Conservation (phyloP, 495 filamentous ascomycete species). For the Halenospora varia region DNA sequence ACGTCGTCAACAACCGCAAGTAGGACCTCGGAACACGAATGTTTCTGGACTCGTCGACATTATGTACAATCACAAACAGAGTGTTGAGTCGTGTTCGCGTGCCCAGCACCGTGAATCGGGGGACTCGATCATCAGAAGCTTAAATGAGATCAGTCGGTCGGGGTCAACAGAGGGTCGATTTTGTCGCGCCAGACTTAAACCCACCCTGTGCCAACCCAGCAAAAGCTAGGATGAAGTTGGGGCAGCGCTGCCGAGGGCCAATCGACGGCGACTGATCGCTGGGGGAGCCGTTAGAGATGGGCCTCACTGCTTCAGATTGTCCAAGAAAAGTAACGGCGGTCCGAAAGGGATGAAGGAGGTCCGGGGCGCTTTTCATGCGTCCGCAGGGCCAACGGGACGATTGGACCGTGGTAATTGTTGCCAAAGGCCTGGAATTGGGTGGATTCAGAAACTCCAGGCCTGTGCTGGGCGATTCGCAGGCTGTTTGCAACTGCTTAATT, state of each 20-base stretch:
- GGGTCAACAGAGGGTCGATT: background rate
- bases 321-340: background rate
- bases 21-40: background rate
- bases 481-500: no score
- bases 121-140: constrained; percentile 9
- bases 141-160: constrained; percentile 2
- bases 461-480: background rate
- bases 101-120: background rate
- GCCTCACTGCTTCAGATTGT: background rate
- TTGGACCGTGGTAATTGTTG: no score
- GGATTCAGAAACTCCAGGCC: background rate
- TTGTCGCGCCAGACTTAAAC: no score
- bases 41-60: background rate
- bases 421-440: no score
- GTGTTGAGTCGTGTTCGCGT: no score
- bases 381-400: background rate
- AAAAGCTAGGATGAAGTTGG: constrained; percentile 7
- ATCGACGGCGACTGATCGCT: background rate
- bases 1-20: background rate
- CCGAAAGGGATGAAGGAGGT: background rate
- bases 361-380: background rate
- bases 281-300: background rate
- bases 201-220: no score
- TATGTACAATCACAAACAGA: background rate
- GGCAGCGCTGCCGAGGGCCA: background rate